Conservation (phyloP, 176 grass and related monocot species). For the Avena eriantha region DNA sequence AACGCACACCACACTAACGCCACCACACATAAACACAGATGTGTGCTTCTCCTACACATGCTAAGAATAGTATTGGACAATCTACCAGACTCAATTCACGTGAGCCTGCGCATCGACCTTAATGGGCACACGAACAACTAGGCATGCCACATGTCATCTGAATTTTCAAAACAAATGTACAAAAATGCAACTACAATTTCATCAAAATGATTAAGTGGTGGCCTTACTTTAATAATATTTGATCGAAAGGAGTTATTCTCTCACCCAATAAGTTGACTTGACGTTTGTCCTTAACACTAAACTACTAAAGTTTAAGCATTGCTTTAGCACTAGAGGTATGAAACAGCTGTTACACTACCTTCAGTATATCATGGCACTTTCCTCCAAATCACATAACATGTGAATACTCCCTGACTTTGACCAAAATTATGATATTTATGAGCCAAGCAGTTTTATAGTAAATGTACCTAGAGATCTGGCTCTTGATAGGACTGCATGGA, state of each 20-base stretch:
- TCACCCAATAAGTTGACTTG: background rate
- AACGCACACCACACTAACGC: background rate
- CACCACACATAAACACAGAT: background rate
- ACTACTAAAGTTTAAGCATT: background rate
- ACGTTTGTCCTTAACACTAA: background rate
- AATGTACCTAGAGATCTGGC: background rate
- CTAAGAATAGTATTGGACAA: background rate
- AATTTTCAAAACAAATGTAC: background rate
- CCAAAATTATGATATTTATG: conserved; percentile 1
- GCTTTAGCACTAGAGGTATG: background rate
- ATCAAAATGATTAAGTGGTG: conserved; percentile 7
- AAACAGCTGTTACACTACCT: background rate
- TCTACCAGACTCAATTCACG: background rate
- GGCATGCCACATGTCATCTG: background rate
- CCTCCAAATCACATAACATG: background rate
- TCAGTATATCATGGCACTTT: background rate
- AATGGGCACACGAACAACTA: background rate
- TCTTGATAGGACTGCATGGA: too few relatives aligned
- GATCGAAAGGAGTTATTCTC: background rate
- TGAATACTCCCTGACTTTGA: too few relatives aligned
- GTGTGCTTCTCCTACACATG: background rate
- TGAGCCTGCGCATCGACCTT: background rate
- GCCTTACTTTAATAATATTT: background rate
- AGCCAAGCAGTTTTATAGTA: background rate
- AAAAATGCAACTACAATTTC: background rate